phyloP scores from a whole-genome alignment of 257 asterid genomes.

The Solanum medicagineum region DNA sequence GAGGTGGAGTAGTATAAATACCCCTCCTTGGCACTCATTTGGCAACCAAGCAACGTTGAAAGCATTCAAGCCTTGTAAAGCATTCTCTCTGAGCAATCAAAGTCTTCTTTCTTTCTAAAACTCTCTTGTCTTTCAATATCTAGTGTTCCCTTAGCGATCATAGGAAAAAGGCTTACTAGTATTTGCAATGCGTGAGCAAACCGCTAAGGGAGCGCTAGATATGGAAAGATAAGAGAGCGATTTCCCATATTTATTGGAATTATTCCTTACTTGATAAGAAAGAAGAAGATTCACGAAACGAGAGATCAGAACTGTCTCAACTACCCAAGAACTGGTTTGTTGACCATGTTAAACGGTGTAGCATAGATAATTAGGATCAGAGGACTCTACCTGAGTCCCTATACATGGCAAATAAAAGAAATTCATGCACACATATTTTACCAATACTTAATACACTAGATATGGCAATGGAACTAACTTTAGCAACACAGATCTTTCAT shows the following conservation, averaged over 20 bases:
- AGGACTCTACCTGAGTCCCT: not conserved
- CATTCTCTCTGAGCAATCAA: too few species aligned
- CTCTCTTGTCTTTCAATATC: too few species aligned
- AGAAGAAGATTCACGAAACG: not conserved
- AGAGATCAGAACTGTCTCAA: not conserved
- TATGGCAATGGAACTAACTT: not conserved
- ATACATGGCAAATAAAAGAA: not conserved
- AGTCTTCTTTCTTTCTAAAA: too few species aligned
- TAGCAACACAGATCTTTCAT: not conserved
- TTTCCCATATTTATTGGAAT: not conserved
- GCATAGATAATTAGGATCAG: not conserved
- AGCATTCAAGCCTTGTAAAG: too few species aligned
- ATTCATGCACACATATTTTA: not conserved
- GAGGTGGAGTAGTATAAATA: too few species aligned
- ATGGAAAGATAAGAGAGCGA: too few species aligned
- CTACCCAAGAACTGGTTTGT: not conserved
- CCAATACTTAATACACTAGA: not conserved
- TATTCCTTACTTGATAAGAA: not conserved
- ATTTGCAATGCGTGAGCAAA: too few species aligned
- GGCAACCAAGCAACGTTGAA: too few species aligned
- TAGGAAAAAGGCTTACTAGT: too few species aligned
- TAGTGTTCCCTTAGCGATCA: too few species aligned
- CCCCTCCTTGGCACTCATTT: too few species aligned
- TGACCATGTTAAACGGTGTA: not conserved
- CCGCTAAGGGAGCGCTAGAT: too few species aligned